Evolutionary conservation across 768 basidiomycete genomes (phyloP).

Genomic region (Hemileccinum impolitum): DNA sequence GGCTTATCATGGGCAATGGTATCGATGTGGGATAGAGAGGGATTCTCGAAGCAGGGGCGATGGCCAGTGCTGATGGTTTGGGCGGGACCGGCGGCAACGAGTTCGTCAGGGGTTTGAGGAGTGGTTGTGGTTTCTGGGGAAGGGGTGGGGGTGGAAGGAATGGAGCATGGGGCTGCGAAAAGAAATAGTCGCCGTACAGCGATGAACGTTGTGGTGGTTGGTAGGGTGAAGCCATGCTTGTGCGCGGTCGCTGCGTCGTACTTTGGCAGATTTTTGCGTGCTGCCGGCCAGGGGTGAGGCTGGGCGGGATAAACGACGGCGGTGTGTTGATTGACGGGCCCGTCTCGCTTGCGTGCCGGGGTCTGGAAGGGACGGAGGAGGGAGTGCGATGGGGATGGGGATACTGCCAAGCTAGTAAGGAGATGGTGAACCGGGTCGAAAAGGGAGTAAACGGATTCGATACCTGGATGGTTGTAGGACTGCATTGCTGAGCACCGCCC

Average conservation of each 20-base stretch:
- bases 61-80: slow-evolving; percentile 30
- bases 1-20: slow-evolving; percentile 15
- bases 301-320: slow-evolving; percentile 19
- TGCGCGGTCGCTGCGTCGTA: slow-evolving; percentile 10
- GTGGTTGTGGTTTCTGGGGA: slow-evolving; percentile 28
- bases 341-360: slow-evolving; percentile 21
- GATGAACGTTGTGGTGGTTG: slow-evolving; percentile 13
- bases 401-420: slow-evolving; percentile 20
- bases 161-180: slow-evolving; percentile 8
- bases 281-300: slow-evolving; percentile 23
- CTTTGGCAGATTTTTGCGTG: slow-evolving; percentile 15
- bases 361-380: slow-evolving; percentile 20
- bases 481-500: slow-evolving; percentile 19
- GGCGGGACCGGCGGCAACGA: slow-evolving; percentile 40
- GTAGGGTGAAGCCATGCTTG: slow-evolving; percentile 7
- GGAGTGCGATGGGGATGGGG: slow-evolving; percentile 17
- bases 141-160: slow-evolving; percentile 30
- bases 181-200: slow-evolving; percentile 30
- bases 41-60: slow-evolving; percentile 19
- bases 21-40: slow-evolving; percentile 35
- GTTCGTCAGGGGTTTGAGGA: slow-evolving; percentile 31
- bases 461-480: slow-evolving; percentile 32
- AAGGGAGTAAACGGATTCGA: neutral
- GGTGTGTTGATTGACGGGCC: slow-evolving; percentile 2
- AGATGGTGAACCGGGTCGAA: slow-evolving; percentile 3